phyloP scores from a whole-genome alignment of 2,329 filamentous ascomycete genomes.

The Apiospora hydei region DNA sequence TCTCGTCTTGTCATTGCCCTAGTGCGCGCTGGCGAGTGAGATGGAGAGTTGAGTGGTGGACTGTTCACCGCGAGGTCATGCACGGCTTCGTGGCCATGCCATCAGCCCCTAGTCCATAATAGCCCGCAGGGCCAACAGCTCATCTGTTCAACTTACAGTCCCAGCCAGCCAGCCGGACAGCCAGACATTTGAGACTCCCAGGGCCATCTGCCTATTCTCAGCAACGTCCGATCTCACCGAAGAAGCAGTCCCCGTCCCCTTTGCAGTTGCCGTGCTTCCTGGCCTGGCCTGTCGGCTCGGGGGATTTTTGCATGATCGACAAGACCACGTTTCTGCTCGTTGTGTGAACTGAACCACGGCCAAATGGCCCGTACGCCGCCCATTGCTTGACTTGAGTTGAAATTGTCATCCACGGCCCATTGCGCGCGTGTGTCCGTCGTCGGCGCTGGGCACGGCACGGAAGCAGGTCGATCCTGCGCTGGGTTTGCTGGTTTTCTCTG shows the following conservation, averaged over 20 bases:
- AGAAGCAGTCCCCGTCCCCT: slow-evolving; percentile 7
- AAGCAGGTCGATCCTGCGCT: slow-evolving; percentile 12
- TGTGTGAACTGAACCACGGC: not conserved
- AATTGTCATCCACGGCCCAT: slow-evolving; percentile 18
- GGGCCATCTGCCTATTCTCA: slow-evolving; percentile 33
- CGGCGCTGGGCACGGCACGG: slow-evolving; percentile 12
- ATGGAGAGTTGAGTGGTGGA: slow-evolving; percentile 37
- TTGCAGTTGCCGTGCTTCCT: not conserved
- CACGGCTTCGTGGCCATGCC: slow-evolving; percentile 55
- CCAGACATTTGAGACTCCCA: slow-evolving; percentile 32
- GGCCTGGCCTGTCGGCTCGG: not conserved
- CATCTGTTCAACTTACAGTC: slow-evolving; percentile 35
- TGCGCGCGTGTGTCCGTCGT: slow-evolving; percentile 29
- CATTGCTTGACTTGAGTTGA: not conserved
- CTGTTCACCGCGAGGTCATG: slow-evolving; percentile 49
- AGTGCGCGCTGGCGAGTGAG: slow-evolving; percentile 42
- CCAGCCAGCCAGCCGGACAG: slow-evolving; percentile 8
- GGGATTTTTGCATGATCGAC: slow-evolving; percentile 24
- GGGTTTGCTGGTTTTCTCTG: slow-evolving; percentile 5
- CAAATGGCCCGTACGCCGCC: not conserved
- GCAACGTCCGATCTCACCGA: slow-evolving; percentile 22
- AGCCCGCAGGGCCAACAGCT: slow-evolving; percentile 45
- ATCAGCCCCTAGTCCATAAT: slow-evolving; percentile 46
- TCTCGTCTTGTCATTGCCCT: slow-evolving; percentile 26
- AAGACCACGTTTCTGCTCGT: slow-evolving; percentile 14